A percentile compares a stretch with the other conserved stretches of the same genome.
These are phyloP conservation scores for Aspergillus udagawae DNA, from an alignment of 2,329 filamentous ascomycete species.

Conservation along the genomic window DNA sequence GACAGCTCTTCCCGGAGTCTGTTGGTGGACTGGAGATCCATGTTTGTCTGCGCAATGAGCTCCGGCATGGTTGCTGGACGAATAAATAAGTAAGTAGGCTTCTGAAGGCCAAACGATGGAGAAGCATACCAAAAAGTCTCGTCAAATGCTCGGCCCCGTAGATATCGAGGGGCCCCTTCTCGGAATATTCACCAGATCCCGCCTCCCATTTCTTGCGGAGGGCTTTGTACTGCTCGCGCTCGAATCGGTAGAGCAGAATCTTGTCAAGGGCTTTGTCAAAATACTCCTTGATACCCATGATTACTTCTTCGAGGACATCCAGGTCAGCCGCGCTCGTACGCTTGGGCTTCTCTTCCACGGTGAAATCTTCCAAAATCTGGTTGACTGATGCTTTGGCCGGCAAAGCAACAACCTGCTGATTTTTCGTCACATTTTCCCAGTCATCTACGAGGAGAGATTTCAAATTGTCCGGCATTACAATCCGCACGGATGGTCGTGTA, in stretches of 20 bases:
- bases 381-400: conserved; percentile 73
- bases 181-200: conserved; percentile 59
- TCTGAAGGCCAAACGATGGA: not conserved
- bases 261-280: conserved; percentile 88
- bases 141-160: conserved; percentile 92
- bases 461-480: conserved; percentile 81
- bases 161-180: conserved; percentile 71
- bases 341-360: conserved; percentile 63
- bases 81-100: conserved; percentile 2
- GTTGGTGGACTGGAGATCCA: conserved; percentile 87
- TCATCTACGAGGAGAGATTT: conserved; percentile 94
- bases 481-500: conserved; percentile 75
- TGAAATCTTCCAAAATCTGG: conserved; percentile 76
- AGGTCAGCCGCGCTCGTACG: conserved; percentile 63
- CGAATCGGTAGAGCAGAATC: conserved; percentile 89
- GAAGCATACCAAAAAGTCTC: conserved; percentile 72
- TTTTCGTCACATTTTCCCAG: conserved; percentile 98
- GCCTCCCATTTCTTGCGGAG: conserved; percentile 67
- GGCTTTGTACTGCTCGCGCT: conserved; percentile 81
- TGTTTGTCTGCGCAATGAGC: conserved; percentile 93
- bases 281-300: conserved; percentile 83
- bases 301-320: conserved; percentile 85
- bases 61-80: conserved; percentile 81
- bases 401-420: conserved; percentile 80
- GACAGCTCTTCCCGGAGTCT: conserved; percentile 83